phyloP scores from a whole-genome alignment of 108 stramenopile genomes.

The Cyclotella kingstonii region DNA sequence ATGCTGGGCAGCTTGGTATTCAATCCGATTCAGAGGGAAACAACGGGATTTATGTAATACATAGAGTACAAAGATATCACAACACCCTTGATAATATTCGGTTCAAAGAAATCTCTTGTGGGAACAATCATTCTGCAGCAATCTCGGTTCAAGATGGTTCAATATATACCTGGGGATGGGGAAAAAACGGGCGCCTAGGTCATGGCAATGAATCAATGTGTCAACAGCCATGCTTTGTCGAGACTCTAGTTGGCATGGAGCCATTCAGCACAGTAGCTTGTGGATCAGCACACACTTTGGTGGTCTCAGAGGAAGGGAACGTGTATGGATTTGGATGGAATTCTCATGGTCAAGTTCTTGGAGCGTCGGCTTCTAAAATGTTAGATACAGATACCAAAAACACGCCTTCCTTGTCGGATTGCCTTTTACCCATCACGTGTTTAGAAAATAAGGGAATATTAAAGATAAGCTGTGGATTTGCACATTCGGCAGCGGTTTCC shows the following conservation, averaged over 20 bases:
- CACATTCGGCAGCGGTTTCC: slow-evolving; percentile 22
- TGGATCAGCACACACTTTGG: slow-evolving; percentile 28
- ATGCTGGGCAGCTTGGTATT: slow-evolving; percentile 22
- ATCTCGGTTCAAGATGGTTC: not conserved
- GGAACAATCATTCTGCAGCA: slow-evolving; percentile 26
- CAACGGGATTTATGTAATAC: not conserved
- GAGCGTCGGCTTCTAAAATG: not conserved
- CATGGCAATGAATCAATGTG: slow-evolving; percentile 6
- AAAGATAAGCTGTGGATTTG: slow-evolving; percentile 24
- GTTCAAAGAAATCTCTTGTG: slow-evolving; percentile 23
- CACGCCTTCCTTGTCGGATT: slow-evolving; percentile 4
- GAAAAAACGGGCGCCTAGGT: slow-evolving; percentile 11
- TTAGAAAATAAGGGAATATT: slow-evolving; percentile 16
- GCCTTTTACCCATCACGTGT: slow-evolving; percentile 16
- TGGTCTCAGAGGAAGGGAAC: slow-evolving; percentile 12
- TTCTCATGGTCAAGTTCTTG: slow-evolving; percentile 15
- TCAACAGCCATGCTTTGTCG: slow-evolving; percentile 8
- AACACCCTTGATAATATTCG: slow-evolving; percentile 1
- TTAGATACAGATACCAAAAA: not conserved
- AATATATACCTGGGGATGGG: slow-evolving; percentile 29
- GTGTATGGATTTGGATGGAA: slow-evolving; percentile 37
- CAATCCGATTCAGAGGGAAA: not conserved
- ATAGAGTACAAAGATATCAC: not conserved
- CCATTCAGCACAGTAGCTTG: slow-evolving; percentile 14
- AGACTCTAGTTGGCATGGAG: not conserved